Evolutionary conservation across 2,329 filamentous ascomycete genomes (phyloP).

Genomic region (Arthrobotrys conoides): DNA sequence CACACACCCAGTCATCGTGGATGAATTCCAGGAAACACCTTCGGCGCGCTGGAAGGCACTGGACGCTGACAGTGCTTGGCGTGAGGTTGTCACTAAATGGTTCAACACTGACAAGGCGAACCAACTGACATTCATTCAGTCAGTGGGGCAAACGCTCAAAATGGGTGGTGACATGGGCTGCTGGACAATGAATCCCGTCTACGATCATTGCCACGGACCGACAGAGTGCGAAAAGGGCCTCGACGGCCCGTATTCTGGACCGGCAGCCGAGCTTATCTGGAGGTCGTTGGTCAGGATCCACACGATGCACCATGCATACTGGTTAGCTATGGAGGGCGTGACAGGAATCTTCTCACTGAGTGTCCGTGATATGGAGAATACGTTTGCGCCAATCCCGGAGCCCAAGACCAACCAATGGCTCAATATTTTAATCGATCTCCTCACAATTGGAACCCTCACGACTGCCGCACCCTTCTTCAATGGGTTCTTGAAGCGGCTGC

Average conservation of each 20-base stretch:
- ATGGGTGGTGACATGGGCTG: neutral
- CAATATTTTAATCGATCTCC: conserved; percentile 65
- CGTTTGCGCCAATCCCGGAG: conserved; percentile 64
- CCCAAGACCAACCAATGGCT: conserved; percentile 63
- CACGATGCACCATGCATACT: neutral
- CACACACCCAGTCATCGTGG: conserved; percentile 12
- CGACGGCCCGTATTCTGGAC: neutral
- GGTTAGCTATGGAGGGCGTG: neutral
- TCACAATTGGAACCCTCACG: conserved; percentile 64
- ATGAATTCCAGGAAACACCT: conserved; percentile 2
- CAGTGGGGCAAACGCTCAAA: neutral
- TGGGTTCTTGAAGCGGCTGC: conserved; percentile 62
- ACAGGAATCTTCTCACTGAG: neutral
- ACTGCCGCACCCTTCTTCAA: conserved; percentile 65
- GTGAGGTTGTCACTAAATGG: conserved; percentile 64
- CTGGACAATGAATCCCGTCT: neutral
- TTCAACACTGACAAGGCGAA: conserved; percentile 36
- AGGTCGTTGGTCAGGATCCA: neutral
- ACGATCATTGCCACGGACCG: neutral
- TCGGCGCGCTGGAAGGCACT: conserved; percentile 64
- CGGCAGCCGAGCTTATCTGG: neutral
- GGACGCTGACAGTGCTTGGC: conserved; percentile 64
- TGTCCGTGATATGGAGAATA: conserved; percentile 62
- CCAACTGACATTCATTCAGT: neutral
- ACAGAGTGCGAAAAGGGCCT: neutral